Evolutionary conservation across 1,284 basidiomycete species (phyloP).

Genomic region (Ustilago xerochloae): DNA sequence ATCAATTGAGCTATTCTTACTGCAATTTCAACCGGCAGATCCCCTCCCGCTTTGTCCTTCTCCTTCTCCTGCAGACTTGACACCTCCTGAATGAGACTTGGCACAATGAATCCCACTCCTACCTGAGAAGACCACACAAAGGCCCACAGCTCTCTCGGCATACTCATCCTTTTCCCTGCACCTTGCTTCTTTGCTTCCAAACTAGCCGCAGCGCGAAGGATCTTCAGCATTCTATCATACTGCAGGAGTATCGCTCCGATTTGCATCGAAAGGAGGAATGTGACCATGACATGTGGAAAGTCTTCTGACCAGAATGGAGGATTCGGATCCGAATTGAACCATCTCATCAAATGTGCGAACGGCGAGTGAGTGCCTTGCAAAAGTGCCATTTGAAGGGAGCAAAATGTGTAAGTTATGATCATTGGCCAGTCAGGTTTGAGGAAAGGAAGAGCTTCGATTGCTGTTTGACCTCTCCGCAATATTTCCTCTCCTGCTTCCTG

Average conservation of each 20-base stretch:
- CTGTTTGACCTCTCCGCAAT: too few species aligned
- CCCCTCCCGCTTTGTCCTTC: too few species aligned
- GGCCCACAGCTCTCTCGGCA: neutral
- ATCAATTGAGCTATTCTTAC: too few species aligned
- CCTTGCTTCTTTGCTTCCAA: neutral
- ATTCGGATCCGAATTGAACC: neutral
- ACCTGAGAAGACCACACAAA: neutral
- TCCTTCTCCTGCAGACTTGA: neutral
- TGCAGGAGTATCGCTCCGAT: neutral
- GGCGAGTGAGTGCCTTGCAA: neutral
- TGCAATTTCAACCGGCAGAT: too few species aligned
- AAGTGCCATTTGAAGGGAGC: neutral
- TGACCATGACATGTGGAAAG: neutral
- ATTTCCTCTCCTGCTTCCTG: too few species aligned
- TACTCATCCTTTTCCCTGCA: too few species aligned
- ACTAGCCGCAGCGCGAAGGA: neutral
- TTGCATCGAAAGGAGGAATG: neutral
- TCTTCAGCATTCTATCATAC: neutral
- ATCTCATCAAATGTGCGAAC: neutral
- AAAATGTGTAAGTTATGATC: neutral
- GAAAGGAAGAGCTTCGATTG: too few species aligned
- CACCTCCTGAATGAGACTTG: neutral
- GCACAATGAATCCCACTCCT: neutral
- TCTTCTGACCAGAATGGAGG: neutral
- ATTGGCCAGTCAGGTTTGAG: too few species aligned